Percentiles rank a stretch among this genome's conserved stretches.
phyloP scores from a whole-genome alignment of 1,139 yeast genomes.

The Lodderomyces pseudojiufengensis region DNA sequence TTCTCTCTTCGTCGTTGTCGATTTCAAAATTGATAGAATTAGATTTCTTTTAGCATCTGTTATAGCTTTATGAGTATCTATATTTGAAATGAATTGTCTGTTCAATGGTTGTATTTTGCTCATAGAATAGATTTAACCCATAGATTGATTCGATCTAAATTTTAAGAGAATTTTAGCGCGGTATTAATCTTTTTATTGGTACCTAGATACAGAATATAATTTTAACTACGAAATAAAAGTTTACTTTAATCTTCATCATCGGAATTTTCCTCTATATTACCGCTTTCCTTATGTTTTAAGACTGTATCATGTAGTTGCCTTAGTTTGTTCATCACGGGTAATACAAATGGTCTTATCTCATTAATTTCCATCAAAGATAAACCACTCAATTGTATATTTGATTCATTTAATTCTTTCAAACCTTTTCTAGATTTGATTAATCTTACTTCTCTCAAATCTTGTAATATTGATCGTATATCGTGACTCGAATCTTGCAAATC shows the following conservation, averaged over 20 bases:
- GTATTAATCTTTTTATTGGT: not conserved
- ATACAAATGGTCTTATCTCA: conserved; percentile 80
- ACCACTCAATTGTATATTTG: conserved; percentile 80
- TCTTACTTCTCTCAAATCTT: conserved; percentile 82
- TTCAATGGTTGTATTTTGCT: conserved; percentile 28
- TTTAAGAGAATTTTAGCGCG: conserved; percentile 5
- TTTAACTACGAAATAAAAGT: not conserved
- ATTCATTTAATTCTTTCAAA: conserved; percentile 70
- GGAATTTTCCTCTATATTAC: conserved; percentile 18
- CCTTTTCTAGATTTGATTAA: conserved; percentile 81
- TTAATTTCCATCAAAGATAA: conserved; percentile 80
- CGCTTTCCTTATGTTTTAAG: conserved; percentile 21
- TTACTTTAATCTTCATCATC: conserved; percentile 12
- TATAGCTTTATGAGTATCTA: conserved; percentile 28
- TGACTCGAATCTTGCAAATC: conserved; percentile 69
- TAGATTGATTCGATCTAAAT: too few relatives aligned
- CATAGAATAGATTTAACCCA: too few relatives aligned
- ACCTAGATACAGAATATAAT: not conserved
- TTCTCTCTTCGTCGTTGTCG: conserved; percentile 76
- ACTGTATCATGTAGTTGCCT: conserved; percentile 47
- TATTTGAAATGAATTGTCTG: conserved; percentile 37
- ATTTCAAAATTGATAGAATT: conserved; percentile 63
- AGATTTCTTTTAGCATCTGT: conserved; percentile 48
- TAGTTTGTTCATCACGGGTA: conserved; percentile 74
- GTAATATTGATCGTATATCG: conserved; percentile 62